Conservation (phyloP, 108 stramenopile species). For the Craspedostauros australis region DNA sequence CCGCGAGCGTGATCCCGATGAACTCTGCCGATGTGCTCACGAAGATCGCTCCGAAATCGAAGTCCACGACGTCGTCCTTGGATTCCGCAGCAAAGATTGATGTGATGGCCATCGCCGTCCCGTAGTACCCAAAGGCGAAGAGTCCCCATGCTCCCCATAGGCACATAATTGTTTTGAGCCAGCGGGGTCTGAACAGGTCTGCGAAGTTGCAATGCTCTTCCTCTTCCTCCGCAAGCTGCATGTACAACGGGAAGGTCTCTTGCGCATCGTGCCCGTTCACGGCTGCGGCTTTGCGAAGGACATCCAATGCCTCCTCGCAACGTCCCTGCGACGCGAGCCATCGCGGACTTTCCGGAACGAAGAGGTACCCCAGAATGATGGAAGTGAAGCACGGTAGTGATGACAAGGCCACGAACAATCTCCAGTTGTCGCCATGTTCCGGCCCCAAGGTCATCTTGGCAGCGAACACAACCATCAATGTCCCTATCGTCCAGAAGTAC, state of each 20-base stretch:
- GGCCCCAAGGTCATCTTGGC: conserved; percentile 53
- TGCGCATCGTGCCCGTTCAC: conserved; percentile 36
- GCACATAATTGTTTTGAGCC: conserved; percentile 32
- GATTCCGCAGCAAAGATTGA: conserved; percentile 48
- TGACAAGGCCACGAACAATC: conserved; percentile 55
- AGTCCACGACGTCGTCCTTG: conserved; percentile 2
- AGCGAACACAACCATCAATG: conserved; percentile 50
- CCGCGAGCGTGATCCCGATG: conserved; percentile 54
- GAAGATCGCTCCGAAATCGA: conserved; percentile 67
- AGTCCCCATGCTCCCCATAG: conserved; percentile 56
- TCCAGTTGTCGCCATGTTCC: conserved; percentile 45
- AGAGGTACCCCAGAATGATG: conserved; percentile 45
- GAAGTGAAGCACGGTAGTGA: conserved; percentile 56
- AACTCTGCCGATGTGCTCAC: conserved; percentile 60
- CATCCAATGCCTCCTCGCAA: conserved; percentile 50
- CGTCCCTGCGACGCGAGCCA: conserved; percentile 65
- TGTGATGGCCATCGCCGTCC: conserved; percentile 54
- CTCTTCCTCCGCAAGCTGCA: conserved; percentile 32
- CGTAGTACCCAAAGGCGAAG: conserved; percentile 69
- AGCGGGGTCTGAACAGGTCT: conserved; percentile 30
- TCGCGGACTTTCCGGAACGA: conserved; percentile 73
- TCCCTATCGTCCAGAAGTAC: conserved; percentile 81
- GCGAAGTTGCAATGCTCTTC: conserved; percentile 29
- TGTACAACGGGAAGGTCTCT: conserved; percentile 26
- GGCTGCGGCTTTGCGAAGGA: conserved; percentile 47